Evolutionary conservation across 139 green algal genomes (phyloP), one percentile per base, ranked within the genome.

Genomic region (Chlamydomonas schloesseri): DNA sequence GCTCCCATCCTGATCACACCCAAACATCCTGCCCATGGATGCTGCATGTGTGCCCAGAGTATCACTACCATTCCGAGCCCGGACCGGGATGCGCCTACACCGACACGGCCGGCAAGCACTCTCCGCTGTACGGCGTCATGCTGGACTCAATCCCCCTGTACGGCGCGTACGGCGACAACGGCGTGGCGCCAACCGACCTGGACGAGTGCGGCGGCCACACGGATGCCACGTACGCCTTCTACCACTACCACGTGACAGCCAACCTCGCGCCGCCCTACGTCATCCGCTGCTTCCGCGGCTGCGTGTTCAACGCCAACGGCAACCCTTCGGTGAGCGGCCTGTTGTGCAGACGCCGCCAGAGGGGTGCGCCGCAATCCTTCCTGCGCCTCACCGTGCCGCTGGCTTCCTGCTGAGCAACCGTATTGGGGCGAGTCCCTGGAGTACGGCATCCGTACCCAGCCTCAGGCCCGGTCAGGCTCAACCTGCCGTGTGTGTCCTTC

Each of bases 121-220:
- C 74, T 21, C 74, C 74, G 18, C 31, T 82, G n/a, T 71, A 57
- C 57, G 74, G 74, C 33, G 31, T 82, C 55, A 82, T 82, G 74
- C 26, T 71, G 3, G 74, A 82, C 55, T 36, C 17, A 57, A 55
- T 82, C 31, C 74, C 74, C 55, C 71, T 82, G 31, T 82, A 71
- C 33, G 74, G 74, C 26, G 75, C 57, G 23, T 36, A 58, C 6
- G 75, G 75, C 33, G 75, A 82, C 58, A 34, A 31, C 31, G 75
- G 75, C 53, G 57, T 36, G 13, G 21, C 75, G 26, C 75, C 75
- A 21, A 58, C 57, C 23, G 57, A 82, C 53, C 75, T 82, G 57
- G 75, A 82, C 53, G 75, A 82, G 21, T 82, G 75, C 53, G 75
- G 75, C 36, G 75, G 75, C 34, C 75, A 82, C 75, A 71, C 34